Conservation (phyloP, 2,329 filamentous ascomycete genomes). For the Phoma sp. region DNA sequence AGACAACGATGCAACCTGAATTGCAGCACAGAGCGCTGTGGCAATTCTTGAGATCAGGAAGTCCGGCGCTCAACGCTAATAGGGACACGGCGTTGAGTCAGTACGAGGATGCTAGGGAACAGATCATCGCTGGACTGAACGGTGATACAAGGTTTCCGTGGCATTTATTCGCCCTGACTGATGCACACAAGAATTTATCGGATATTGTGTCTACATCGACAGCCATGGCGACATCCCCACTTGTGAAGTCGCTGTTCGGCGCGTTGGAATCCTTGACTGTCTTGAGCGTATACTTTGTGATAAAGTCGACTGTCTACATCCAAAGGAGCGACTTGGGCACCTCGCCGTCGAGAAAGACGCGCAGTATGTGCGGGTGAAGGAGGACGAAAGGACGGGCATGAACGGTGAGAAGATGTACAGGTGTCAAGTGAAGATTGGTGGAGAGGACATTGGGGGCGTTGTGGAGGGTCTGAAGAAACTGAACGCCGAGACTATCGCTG, state of each 20-base stretch:
- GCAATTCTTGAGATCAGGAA: conserved; percentile 72
- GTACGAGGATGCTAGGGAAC: conserved; percentile 58
- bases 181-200: conserved; percentile 34
- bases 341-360: conserved; percentile 63
- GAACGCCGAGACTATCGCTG: conserved; percentile 51
- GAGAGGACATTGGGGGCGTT: conserved; percentile 40
- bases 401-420: conserved; percentile 31
- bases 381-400: background rate
- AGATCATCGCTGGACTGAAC: conserved; percentile 61
- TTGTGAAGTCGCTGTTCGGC: conserved; percentile 68
- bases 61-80: conserved; percentile 55
- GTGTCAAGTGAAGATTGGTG: conserved; percentile 48
- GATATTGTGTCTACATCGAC: conserved; percentile 82
- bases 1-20: conserved; percentile 41
- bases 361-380: conserved; percentile 55
- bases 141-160: conserved; percentile 73
- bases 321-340: conserved; percentile 73
- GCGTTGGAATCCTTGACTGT: conserved; percentile 70
- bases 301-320: conserved; percentile 62
- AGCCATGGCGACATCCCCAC: conserved; percentile 44
- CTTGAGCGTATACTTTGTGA: conserved; percentile 66
- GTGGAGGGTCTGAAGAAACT: conserved; percentile 44
- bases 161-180: conserved; percentile 70
- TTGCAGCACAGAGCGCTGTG: conserved; percentile 61
- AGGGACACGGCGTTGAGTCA: conserved; percentile 56